Percentiles rank a stretch among this genome's conserved stretches.
Evolutionary conservation across 441 rosid species (phyloP).

Genomic region (Populus trichocarpa): DNA sequence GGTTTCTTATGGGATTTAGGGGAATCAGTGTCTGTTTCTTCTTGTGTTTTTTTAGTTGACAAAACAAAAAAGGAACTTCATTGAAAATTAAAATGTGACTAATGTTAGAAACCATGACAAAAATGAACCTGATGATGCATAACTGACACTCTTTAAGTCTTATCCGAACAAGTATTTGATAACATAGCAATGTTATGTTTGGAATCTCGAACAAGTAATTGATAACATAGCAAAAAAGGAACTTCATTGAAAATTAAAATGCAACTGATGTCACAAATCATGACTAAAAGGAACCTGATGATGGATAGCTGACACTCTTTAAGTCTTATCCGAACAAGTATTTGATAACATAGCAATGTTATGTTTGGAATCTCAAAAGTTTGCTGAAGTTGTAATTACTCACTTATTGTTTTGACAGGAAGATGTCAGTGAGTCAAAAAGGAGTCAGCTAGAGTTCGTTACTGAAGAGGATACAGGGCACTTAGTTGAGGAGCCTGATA

Average conservation of each 20-base stretch:
- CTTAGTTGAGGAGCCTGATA: slow-evolving; percentile 72
- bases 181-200: not conserved
- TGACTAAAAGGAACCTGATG: not conserved
- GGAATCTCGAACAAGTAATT: not conserved
- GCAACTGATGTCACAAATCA: not conserved
- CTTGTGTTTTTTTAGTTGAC: not conserved
- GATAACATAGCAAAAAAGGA: not conserved
- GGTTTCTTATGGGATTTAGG: not conserved
- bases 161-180: not conserved
- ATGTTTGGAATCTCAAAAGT: not conserved
- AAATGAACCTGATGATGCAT: not conserved
- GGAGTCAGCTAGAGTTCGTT: slow-evolving; percentile 43
- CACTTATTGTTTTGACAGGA: slow-evolving; percentile 35
- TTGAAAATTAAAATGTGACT: not conserved
- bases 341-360: not conserved
- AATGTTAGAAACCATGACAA: not conserved
- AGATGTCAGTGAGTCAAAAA: slow-evolving; percentile 40
- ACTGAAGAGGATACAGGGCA: slow-evolving; percentile 42
- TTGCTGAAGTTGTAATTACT: not conserved
- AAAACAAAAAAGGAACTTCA: not conserved
- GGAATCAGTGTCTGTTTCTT: not conserved
- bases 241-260: not conserved
- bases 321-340: not conserved
- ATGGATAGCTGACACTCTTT: not conserved
- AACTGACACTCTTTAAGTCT: not conserved